A percentile compares a stretch with the other conserved stretches of the same genome.
Evolutionary conservation across 2,329 filamentous ascomycete genomes (phyloP).

Genomic region (Xylariaceae sp.): DNA sequence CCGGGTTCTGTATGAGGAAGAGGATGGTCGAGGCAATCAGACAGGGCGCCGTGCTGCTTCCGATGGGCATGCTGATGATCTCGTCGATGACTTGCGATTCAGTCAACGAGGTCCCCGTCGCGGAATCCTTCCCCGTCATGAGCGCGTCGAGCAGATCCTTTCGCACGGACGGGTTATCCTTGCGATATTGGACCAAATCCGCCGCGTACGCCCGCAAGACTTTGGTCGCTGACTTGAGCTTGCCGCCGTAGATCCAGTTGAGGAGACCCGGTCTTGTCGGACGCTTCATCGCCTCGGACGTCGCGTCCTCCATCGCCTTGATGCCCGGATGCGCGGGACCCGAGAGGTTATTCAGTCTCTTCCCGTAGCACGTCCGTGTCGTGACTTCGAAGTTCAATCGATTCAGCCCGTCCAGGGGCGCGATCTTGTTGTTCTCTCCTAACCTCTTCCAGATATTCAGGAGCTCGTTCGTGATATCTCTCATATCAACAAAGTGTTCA

Average conservation of each 20-base stretch:
- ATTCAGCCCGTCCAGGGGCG: conserved; percentile 46
- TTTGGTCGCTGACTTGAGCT: conserved; percentile 50
- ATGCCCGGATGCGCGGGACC: conserved; percentile 46
- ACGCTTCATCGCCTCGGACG: conserved; percentile 51
- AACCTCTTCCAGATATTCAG: conserved; percentile 44
- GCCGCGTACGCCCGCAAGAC: conserved; percentile 50
- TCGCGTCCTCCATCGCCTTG: conserved; percentile 50
- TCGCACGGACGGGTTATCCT: conserved; percentile 48
- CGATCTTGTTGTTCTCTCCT: conserved; percentile 36
- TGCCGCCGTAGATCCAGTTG: conserved; percentile 47
- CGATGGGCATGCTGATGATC: conserved; percentile 62
- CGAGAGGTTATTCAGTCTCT: conserved; percentile 42
- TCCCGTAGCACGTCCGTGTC: conserved; percentile 47
- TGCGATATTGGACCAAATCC: conserved; percentile 53
- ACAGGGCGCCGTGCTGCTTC: conserved; percentile 46
- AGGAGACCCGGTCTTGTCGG: conserved; percentile 47
- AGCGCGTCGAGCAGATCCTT: conserved; percentile 58
- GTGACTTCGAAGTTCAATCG: conserved; percentile 49
- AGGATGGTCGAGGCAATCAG: conserved; percentile 43
- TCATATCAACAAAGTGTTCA: conserved; percentile 43
- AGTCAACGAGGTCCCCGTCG: conserved; percentile 53
- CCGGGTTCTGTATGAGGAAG: conserved; percentile 47
- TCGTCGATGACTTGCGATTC: conserved; percentile 62
- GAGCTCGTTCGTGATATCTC: conserved; percentile 45
- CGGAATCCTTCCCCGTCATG: conserved; percentile 53